Evolutionary conservation across 2,329 filamentous ascomycete genomes (phyloP), one percentile per base, ranked within the genome.

Genomic region (Gremmenia infestans): DNA sequence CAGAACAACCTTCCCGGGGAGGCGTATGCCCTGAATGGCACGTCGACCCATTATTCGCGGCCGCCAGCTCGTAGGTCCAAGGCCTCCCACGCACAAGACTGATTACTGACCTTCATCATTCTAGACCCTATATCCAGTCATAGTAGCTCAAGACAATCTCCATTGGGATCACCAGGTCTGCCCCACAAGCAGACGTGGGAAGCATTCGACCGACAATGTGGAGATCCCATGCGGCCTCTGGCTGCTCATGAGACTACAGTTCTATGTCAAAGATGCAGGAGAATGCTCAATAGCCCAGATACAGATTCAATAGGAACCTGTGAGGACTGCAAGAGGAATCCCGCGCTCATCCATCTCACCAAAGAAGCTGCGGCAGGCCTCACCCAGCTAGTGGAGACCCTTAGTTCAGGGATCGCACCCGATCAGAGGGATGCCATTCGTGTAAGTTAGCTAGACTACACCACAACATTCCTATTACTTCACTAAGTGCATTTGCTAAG

Each of bases 351-450:
- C 46, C 53, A 51, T 50, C 55, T 65, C 50, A 60, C 62, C 28
- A 55, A 64, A 53, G 62, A 60, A 53, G 57, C 63, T 61, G 63
- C 60, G 63, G 54, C 56, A 36, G 60, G 55, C 60, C 65, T 68
- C 59, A 67, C 59, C 64, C 54, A 67, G 57, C 61, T 68, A 39
- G 61, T 57, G 58, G 59, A 61, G 17, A 68, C 64, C 17, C 66
- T 69, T 52, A 48, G 56, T 61, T 63, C 56, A 54, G 63, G 64
- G 49, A 62, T 65, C 55, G 59, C 62, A 40, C 60, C 63, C 55
- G 61, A 63, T 17, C 58, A 61, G 42, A 63, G 60, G 53, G 58
- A 54, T 58, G 53, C 58, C 49, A 62, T 57, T 61, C 57, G 57
- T 59, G 67, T 68, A 56, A 66, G 65, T 67, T 40, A 53, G 52